Percentiles rank a stretch among this genome's conserved stretches.
Evolutionary conservation across 345 rosid species (phyloP).

Genomic region (Eutrema yunnanense): DNA sequence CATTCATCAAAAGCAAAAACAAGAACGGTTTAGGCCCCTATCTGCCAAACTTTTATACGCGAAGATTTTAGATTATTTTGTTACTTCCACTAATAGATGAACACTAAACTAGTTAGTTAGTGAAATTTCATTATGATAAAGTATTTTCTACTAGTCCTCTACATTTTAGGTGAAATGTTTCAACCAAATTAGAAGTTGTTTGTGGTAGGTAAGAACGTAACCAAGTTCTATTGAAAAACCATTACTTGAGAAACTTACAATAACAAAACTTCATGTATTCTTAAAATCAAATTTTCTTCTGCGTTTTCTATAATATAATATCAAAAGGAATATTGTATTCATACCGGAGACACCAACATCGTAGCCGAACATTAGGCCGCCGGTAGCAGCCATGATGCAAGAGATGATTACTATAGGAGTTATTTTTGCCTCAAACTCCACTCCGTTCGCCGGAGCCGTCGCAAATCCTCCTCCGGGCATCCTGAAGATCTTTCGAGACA

Average conservation of each 20-base stretch:
- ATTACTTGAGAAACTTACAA: neutral
- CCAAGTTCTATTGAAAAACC: neutral
- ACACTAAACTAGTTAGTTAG: neutral
- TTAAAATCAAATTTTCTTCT: neutral
- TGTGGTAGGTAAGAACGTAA: conserved; percentile 4
- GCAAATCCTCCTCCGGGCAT: conserved; percentile 84
- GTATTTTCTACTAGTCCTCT: neutral
- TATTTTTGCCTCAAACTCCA: conserved; percentile 86
- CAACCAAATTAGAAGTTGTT: neutral
- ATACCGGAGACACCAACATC: conserved; percentile 92
- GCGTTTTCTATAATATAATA: neutral
- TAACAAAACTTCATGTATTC: neutral
- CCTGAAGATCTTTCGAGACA: neutral
- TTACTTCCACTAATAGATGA: neutral
- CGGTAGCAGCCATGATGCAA: conserved; percentile 95
- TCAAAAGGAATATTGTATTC: neutral
- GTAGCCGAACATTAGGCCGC: conserved; percentile 97
- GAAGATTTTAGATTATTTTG: neutral
- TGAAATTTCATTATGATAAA: neutral
- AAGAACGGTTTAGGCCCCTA: neutral
- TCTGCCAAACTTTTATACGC: neutral
- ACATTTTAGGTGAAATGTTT: conserved; percentile 5
- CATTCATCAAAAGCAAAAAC: neutral
- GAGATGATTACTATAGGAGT: conserved; percentile 84
- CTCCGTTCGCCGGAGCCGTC: conserved; percentile 42